Conservation (phyloP, 2,329 filamentous ascomycete genomes). For the Venturia nashicola region DNA sequence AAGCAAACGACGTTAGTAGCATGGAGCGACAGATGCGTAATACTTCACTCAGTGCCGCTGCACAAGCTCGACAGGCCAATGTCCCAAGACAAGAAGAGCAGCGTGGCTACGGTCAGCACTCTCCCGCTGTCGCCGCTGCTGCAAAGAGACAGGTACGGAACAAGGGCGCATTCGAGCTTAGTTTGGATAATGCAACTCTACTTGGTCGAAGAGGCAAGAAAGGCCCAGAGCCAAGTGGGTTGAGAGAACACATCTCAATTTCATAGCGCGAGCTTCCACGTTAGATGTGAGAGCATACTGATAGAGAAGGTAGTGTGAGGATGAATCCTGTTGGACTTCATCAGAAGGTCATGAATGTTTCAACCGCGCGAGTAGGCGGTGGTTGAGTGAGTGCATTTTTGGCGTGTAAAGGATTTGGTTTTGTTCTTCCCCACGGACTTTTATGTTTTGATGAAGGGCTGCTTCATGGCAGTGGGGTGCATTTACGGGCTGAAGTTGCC, state of each 20-base stretch:
- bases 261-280: background rate
- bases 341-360: background rate
- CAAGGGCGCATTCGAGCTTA: slow-evolving; percentile 81
- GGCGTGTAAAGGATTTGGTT: background rate
- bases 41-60: slow-evolving; percentile 59
- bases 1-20: slow-evolving; percentile 50
- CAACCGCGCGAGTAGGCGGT: background rate
- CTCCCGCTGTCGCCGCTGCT: slow-evolving; percentile 68
- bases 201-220: slow-evolving; percentile 58
- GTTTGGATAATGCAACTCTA: slow-evolving; percentile 78
- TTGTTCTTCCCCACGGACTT: background rate
- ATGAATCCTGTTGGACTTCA: background rate
- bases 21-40: slow-evolving; percentile 83
- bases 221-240: slow-evolving; percentile 27
- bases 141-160: slow-evolving; percentile 69
- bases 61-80: slow-evolving; percentile 46
- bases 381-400: background rate
- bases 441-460: background rate
- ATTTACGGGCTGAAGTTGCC: background rate
- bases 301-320: background rate
- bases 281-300: background rate
- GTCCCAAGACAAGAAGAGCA: slow-evolving; percentile 38
- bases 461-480: background rate
- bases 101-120: slow-evolving; percentile 81
- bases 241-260: slow-evolving; percentile 24